Evolutionary conservation across 208 protist genomes (phyloP).

Genomic region (Acanthamoeba triangularis): DNA sequence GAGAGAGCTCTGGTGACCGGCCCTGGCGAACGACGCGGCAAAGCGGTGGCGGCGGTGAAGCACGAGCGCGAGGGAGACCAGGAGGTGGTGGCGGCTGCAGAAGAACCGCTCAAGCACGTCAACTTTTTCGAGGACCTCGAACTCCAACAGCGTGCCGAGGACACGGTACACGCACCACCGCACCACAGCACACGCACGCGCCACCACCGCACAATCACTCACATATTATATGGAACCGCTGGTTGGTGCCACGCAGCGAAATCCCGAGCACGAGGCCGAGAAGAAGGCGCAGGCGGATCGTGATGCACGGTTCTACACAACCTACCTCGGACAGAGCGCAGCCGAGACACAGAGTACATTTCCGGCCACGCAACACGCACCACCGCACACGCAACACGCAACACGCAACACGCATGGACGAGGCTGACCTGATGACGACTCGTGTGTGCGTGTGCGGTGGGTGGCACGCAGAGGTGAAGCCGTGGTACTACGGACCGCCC

Average conservation of each 20-base stretch:
- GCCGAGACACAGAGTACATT: conserved; percentile 38
- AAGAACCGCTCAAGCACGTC: conserved; percentile 20
- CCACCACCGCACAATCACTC: background rate
- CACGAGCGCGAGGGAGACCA: background rate
- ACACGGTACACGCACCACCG: background rate
- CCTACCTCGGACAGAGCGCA: conserved; percentile 28
- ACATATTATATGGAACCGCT: background rate
- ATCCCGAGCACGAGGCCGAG: conserved; percentile 31
- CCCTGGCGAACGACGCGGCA: background rate
- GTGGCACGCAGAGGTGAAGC: conserved; percentile 27
- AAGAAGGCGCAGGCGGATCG: background rate
- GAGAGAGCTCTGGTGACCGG: background rate
- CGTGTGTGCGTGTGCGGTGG: too few species aligned
- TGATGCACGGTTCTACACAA: background rate
- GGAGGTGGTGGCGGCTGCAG: background rate
- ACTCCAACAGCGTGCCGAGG: conserved; percentile 11
- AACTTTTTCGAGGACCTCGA: conserved; percentile 48
- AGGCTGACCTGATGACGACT: too few species aligned
- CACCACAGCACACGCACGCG: background rate
- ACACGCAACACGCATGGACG: too few species aligned
- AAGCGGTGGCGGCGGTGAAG: background rate
- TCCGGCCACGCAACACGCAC: background rate
- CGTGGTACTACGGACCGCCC: background rate
- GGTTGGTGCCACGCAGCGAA: background rate
- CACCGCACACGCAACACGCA: background rate